These are phyloP conservation scores for Maudiozyma serrabonitensis DNA, from an alignment of 805 yeast species.

Conservation along the genomic window DNA sequence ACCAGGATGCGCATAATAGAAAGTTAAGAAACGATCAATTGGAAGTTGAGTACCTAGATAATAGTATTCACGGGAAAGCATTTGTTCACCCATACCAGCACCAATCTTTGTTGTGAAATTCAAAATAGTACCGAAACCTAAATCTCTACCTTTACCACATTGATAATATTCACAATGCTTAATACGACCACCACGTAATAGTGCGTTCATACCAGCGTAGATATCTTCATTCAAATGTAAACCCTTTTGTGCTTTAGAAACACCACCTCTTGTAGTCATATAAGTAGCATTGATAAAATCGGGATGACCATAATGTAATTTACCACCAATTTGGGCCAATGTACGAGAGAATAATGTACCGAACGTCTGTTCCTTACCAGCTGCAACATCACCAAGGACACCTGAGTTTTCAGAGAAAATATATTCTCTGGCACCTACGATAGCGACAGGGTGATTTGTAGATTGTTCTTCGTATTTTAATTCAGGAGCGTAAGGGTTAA, in stretches of 20 bases:
- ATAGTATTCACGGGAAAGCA: conserved; percentile 75
- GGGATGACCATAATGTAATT: conserved; percentile 82
- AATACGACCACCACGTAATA: conserved; percentile 78
- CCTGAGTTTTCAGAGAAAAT: conserved; percentile 82
- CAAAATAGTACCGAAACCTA: conserved; percentile 78
- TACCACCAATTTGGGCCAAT: conserved; percentile 75
- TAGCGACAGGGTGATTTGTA: conserved; percentile 61
- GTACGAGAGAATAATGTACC: conserved; percentile 82
- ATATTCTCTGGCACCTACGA: conserved; percentile 81
- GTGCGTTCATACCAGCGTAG: conserved; percentile 79
- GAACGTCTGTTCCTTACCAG: conserved; percentile 84
- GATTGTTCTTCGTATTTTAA: conserved; percentile 48
- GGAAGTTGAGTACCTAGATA: conserved; percentile 75
- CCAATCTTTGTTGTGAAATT: conserved; percentile 84
- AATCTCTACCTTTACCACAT: conserved; percentile 87
- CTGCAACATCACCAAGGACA: conserved; percentile 80
- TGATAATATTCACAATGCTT: conserved; percentile 82
- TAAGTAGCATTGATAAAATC: conserved; percentile 67
- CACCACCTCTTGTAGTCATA: conserved; percentile 84
- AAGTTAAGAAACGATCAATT: conserved; percentile 69
- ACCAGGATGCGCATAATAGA: conserved; percentile 82
- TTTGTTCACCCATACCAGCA: conserved; percentile 90
- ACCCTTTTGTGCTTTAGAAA: conserved; percentile 80
- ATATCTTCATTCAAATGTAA: conserved; percentile 81
- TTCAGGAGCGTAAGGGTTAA: conserved; percentile 72